Base-by-base conservation (phyloP, 352 stramenopile species). In the Pythium sp. region DNA sequence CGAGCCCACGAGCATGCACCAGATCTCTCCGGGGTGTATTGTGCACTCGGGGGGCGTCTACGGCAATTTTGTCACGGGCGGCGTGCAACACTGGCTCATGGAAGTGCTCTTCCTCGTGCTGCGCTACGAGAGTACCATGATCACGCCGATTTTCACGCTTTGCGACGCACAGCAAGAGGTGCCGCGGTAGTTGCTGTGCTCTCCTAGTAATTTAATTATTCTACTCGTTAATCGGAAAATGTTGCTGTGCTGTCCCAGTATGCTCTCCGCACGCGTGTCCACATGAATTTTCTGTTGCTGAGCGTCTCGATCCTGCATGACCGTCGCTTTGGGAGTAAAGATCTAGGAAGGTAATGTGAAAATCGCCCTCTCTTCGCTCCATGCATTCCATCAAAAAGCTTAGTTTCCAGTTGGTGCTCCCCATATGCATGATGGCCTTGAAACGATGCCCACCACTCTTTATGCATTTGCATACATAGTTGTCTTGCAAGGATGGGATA, bases 51-150 rank as follows among this genome's bases (percentile, higher is more conserved):
- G 74, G 26, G 79, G 79, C 32, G 72, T 77, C 65, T 84, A 82
- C 58, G 60, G 69, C 2, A 82, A 81, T 32, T 75, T 84, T 47
- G 72, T 76, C 22, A 73, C 68, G 24, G 71, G 70, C 11, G 75
- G 74, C 49, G 71, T 80, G 46, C 73, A 75, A 62, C 81, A 86
- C 64, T 86, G 79, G 79, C 74, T 86, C 71, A 86, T 86, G 79
- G 79, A 86, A 58, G 71, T 82, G 60, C 59, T 84, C 32, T 86
- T 84, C 67, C 60, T 86, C 34, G 76, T 82, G 57, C 72, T 86
- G n/a, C 79, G 79, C 36, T 86, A 81, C 69, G 79, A 86, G 66
- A 81, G 72, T 47, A 68, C 72, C 12, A 72, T 86, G 54, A 81
- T 86, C 64, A 72, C 68, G 56, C 79, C 79, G 46, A 77, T 82